Conservation (phyloP, 1,284 basidiomycete genomes). For the Anthracocystis setariae region DNA sequence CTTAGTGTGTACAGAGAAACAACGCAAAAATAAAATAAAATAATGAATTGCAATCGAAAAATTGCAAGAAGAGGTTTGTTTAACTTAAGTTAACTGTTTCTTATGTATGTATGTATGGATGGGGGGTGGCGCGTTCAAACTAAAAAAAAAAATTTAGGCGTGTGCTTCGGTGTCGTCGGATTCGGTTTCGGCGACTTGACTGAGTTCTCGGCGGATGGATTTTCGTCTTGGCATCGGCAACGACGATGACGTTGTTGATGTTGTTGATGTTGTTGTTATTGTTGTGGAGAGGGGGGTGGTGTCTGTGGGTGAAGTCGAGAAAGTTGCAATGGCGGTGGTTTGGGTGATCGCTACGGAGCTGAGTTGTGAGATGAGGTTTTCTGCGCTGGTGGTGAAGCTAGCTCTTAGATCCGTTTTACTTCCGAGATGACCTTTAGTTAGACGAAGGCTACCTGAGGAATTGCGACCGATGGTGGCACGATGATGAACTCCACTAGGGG, state of each 20-base stretch:
- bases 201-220: slow-evolving; percentile 23
- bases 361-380: slow-evolving; percentile 17
- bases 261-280: background rate
- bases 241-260: background rate
- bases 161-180: slow-evolving; percentile 6
- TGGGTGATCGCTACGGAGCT: slow-evolving; percentile 31
- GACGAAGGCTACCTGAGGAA: slow-evolving; percentile 30
- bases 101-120: too few relatives aligned
- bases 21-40: too few relatives aligned
- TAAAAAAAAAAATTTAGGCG: background rate
- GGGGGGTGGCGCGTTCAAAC: too few relatives aligned
- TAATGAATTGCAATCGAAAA: too few relatives aligned
- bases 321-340: slow-evolving; percentile 15
- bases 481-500: slow-evolving; percentile 1
- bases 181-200: slow-evolving; percentile 26
- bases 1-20: too few relatives aligned
- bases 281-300: background rate
- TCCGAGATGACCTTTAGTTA: slow-evolving; percentile 33
- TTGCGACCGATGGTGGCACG: slow-evolving; percentile 29
- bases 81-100: too few relatives aligned
- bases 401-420: slow-evolving; percentile 27
- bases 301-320: slow-evolving; percentile 1
- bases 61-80: too few relatives aligned
- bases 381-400: slow-evolving; percentile 10
- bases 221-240: background rate